Conservation (phyloP, 225 moss, liverwort and hornwort genomes). For the Marchantia paleacea region DNA sequence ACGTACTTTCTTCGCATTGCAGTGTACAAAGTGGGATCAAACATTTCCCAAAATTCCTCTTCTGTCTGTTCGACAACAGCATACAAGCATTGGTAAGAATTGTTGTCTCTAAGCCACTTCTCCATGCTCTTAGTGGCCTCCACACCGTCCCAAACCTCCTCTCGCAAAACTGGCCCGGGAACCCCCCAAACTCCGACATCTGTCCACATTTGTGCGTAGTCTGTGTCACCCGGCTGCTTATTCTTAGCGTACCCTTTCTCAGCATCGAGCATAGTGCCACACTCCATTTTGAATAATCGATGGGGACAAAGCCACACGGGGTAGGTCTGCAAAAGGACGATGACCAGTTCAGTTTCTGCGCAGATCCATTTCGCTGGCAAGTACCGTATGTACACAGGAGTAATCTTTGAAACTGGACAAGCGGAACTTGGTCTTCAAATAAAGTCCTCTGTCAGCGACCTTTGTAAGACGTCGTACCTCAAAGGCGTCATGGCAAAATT, state of each 20-base stretch:
- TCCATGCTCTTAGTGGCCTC: conserved; percentile 57
- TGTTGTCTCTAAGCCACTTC: conserved; percentile 52
- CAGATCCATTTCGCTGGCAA: no score
- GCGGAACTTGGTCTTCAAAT: no score
- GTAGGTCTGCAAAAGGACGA: conserved; percentile 42
- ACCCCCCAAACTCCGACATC: conserved; percentile 71
- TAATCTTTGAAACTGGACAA: neutral
- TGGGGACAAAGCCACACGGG: conserved; percentile 67
- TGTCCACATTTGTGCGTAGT: conserved; percentile 68
- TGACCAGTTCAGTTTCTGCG: neutral
- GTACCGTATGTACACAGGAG: no score
- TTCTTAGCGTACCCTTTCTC: conserved; percentile 47
- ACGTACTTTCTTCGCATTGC: conserved; percentile 47
- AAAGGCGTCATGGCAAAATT: conserved; percentile 55
- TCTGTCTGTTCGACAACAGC: conserved; percentile 65
- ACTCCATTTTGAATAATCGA: conserved; percentile 48
- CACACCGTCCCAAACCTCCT: conserved; percentile 65
- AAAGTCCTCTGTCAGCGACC: no score
- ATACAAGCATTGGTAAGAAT: conserved; percentile 63
- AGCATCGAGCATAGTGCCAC: conserved; percentile 56
- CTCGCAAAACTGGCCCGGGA: conserved; percentile 53
- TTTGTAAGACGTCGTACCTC: conserved; percentile 30
- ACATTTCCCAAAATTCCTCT: conserved; percentile 63
- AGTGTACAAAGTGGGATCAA: conserved; percentile 47
- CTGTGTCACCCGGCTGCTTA: conserved; percentile 54